These are phyloP conservation scores for Pythium diclinum DNA, from an alignment of 352 stramenopile species.

Conservation along the genomic window DNA sequence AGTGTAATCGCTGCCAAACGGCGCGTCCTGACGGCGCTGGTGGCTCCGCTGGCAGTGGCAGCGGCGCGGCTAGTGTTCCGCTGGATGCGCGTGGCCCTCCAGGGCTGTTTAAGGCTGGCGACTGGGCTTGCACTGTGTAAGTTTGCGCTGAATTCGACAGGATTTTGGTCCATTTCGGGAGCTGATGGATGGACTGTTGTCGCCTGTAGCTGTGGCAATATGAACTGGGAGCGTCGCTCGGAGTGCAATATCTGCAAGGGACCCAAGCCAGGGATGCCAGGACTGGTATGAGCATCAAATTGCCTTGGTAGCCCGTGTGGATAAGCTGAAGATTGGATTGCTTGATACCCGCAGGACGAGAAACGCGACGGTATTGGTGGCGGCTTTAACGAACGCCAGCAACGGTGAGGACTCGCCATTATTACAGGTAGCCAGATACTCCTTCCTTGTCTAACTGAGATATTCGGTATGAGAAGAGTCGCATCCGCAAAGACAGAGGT, in stretches of 20 bases:
- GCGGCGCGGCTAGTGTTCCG: constrained; percentile 31
- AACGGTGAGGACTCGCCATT: constrained; percentile 42
- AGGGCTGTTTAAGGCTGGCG: constrained; percentile 73
- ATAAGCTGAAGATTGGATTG: background rate
- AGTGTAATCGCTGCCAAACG: constrained; percentile 83
- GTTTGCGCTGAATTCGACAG: constrained; percentile 3
- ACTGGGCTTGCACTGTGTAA: constrained; percentile 83
- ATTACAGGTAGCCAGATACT: too few species aligned
- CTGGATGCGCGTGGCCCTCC: constrained; percentile 53
- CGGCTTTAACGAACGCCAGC: constrained; percentile 82
- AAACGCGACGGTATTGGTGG: constrained; percentile 72
- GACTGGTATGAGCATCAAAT: constrained; percentile 30
- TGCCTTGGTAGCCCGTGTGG: background rate
- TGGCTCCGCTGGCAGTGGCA: constrained; percentile 6
- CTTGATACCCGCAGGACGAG: constrained; percentile 47
- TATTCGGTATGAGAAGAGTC: constrained; percentile 28
- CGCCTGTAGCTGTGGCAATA: constrained; percentile 68
- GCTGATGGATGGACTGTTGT: constrained; percentile 1
- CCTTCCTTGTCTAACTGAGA: background rate
- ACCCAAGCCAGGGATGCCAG: constrained; percentile 64
- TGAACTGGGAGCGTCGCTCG: constrained; percentile 82
- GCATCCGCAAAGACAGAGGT: constrained; percentile 75
- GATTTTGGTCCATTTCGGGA: background rate
- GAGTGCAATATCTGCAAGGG: constrained; percentile 90
- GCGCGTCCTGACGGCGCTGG: constrained; percentile 42